These are phyloP conservation scores for Lasiodiplodia sp. DNA, from an alignment of 2,329 filamentous ascomycete genomes.

Conservation along the genomic window DNA sequence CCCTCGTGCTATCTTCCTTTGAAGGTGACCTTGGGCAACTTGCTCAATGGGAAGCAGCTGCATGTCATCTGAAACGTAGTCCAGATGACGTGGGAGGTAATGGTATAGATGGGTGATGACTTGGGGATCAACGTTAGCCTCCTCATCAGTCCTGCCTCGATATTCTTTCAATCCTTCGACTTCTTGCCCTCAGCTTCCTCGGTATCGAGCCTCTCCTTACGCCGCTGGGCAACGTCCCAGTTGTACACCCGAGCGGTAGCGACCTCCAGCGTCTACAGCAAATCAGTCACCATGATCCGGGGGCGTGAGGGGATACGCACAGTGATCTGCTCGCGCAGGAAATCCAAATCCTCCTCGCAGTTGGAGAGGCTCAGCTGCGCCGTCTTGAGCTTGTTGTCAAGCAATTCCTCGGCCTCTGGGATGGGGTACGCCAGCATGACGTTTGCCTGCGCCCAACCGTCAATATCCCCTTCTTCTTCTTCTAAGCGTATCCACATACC, in stretches of 20 bases:
- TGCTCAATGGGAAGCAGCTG: neutral
- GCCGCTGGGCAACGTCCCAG: conserved; percentile 95
- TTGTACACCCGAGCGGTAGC: conserved; percentile 98
- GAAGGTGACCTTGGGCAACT: neutral
- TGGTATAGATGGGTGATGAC: neutral
- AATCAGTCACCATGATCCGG: conserved; percentile 28
- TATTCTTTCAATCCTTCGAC: conserved; percentile 8
- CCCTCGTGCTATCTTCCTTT: neutral
- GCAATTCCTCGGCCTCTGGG: conserved; percentile 80
- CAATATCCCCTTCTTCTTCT: neutral
- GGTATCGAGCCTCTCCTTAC: conserved; percentile 79
- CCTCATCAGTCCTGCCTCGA: neutral
- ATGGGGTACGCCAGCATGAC: conserved; percentile 97
- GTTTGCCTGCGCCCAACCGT: conserved; percentile 70
- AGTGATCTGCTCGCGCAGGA: conserved; percentile 94
- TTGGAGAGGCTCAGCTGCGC: conserved; percentile 83
- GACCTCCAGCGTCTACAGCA: conserved; percentile 86
- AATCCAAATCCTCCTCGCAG: conserved; percentile 96
- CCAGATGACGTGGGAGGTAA: neutral
- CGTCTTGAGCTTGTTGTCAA: conserved; percentile 77
- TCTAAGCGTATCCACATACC: conserved; percentile 55
- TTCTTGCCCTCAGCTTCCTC: conserved; percentile 55
- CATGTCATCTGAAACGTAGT: neutral
- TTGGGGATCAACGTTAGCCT: neutral
- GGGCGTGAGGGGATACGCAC: conserved; percentile 58